Evolutionary conservation across 2,329 filamentous ascomycete genomes (phyloP), one percentile per base, ranked within the genome.

Genomic region (Diaporthe longicolla): DNA sequence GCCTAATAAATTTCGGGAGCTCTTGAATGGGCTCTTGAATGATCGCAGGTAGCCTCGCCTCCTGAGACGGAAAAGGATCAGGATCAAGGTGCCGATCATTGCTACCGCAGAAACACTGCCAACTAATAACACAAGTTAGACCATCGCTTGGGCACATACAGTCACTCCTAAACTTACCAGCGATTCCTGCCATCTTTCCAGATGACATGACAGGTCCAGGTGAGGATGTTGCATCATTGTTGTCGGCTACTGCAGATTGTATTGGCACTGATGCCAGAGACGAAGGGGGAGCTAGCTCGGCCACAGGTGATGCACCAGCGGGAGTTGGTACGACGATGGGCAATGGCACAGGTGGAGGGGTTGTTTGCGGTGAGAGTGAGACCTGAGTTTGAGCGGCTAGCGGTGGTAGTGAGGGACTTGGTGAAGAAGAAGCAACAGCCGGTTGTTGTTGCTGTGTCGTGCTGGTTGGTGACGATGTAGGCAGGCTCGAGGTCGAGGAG

Each of bases 121-220:
- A 19, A 63, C 72, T 73, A 61, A 37, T 6, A 7, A 61, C 6
- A 19, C 11, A 10, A 17, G 45, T 73, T 24, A 73, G 72, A 32
- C 50, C 17, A 8, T 10, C 26, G 24, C 40, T 45, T 13, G 17
- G 1, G n/a, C 13, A 15, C 17, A 4, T 8, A 35, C 52, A 9
- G 3, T 17, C n/a, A 43, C n/a, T 21, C 11, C 11, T 11, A 11
- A 13, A 70, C 72, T 61, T 40, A 73, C 72, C 66, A 40, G 37
- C 55, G 37, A 73, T 73, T 3, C 72, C 72, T 29, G 72, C 48
- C 43, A 73, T 63, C n/a, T 59, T 24, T 19, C 57, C 72, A 26
- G 72, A 57, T 11, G 72, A 55, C 66, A 72, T 37, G 45, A 54
- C 57, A 24, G 55, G 45, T 19, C 55, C 57, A 24, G 48, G 35